Evolutionary conservation across 2,329 filamentous ascomycete genomes (phyloP).

Genomic region (Bipolaris bicolor): DNA sequence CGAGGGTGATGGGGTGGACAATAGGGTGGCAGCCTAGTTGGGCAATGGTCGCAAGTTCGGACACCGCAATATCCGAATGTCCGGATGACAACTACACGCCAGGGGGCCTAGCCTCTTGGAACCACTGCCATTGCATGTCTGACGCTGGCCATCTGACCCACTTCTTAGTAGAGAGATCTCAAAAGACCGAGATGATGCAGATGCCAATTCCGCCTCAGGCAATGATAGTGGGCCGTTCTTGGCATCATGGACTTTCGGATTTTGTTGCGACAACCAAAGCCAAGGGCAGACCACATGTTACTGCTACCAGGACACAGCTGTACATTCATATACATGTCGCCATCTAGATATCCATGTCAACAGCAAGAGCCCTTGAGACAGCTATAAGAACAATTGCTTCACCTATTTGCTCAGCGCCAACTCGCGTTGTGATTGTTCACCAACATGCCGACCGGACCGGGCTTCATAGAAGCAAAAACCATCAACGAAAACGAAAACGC

Average conservation of each 20-base stretch:
- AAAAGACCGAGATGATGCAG: neutral
- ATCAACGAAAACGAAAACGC: neutral
- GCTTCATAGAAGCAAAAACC: neutral
- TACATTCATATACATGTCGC: neutral
- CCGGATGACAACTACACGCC: neutral
- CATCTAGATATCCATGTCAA: neutral
- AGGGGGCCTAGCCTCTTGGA: neutral
- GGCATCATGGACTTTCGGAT: neutral
- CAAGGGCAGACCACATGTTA: neutral
- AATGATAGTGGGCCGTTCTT: neutral
- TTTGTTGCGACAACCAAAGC: neutral
- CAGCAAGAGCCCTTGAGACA: neutral
- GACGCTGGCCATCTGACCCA: neutral
- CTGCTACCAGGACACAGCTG: neutral
- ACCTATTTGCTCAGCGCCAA: neutral
- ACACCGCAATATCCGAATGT: neutral
- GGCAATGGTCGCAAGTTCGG: neutral
- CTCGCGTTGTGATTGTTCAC: neutral
- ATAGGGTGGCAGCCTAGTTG: neutral
- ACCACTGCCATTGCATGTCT: no score
- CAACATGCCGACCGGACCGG: slow-evolving; percentile 5
- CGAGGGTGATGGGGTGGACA: neutral
- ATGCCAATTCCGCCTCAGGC: neutral
- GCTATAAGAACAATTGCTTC: neutral
- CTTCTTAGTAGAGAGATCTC: neutral